A percentile compares a stretch with the other conserved stretches of the same genome.
phyloP scores from a whole-genome alignment of 148 eudicot species.

The Persicaria tinctoria region DNA sequence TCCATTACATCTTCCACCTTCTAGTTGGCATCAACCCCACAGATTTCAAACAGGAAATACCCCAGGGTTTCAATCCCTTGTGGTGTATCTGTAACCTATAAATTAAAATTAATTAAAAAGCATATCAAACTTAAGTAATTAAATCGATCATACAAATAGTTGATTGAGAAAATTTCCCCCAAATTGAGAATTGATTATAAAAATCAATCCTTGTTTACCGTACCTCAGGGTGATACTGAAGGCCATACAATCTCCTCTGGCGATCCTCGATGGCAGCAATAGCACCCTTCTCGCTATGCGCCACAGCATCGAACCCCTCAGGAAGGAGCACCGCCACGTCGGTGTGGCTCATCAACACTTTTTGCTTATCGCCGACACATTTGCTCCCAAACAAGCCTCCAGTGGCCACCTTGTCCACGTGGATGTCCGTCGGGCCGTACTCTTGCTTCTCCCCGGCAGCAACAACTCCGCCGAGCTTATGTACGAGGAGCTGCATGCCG shows the following conservation, averaged over 20 bases:
- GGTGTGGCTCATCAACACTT: slow-evolving; percentile 97
- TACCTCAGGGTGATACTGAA: slow-evolving; percentile 99
- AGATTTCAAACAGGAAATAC: slow-evolving; percentile 72
- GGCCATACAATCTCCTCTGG: slow-evolving; percentile 57
- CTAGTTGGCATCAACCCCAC: slow-evolving; percentile 79
- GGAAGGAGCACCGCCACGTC: slow-evolving; percentile 80
- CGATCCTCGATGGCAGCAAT: slow-evolving; percentile 80
- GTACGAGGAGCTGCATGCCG: slow-evolving; percentile 77
- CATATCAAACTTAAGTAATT: background rate
- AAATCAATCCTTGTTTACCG: background rate
- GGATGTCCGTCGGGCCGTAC: slow-evolving; percentile 91
- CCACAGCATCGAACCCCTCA: slow-evolving; percentile 71
- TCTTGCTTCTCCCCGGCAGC: slow-evolving; percentile 73
- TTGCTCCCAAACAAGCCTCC: slow-evolving; percentile 53
- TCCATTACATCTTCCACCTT: slow-evolving; percentile 86
- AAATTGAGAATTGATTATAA: background rate
- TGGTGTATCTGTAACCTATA: slow-evolving; percentile 85
- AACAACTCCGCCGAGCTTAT: slow-evolving; percentile 65
- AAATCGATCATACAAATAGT: background rate
- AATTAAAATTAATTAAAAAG: background rate
- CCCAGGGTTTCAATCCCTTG: slow-evolving; percentile 83
- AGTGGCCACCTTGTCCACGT: slow-evolving; percentile 30
- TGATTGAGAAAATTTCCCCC: background rate
- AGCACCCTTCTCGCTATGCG: slow-evolving; percentile 67
- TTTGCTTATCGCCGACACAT: slow-evolving; percentile 55